These are phyloP conservation scores for Xylaria sp. DNA, from an alignment of 2,329 filamentous ascomycete species.

Conservation along the genomic window DNA sequence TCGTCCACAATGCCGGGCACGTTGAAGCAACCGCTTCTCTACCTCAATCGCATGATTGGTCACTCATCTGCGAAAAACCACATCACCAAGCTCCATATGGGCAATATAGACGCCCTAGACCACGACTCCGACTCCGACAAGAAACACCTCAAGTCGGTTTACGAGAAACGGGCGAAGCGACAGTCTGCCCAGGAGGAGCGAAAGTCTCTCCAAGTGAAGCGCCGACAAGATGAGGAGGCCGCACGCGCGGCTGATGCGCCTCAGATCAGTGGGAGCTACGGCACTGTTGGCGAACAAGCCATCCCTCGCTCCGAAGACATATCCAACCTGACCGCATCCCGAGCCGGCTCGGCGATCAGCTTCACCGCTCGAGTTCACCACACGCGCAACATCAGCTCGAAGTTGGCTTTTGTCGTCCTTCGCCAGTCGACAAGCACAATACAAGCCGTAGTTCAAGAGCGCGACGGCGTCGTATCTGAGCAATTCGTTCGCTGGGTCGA, in stretches of 20 bases:
- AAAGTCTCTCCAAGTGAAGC: slow-evolving; percentile 49
- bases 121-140: slow-evolving; percentile 47
- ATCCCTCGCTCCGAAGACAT: slow-evolving; percentile 54
- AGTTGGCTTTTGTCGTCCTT: slow-evolving; percentile 86
- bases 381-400: slow-evolving; percentile 81
- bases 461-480: slow-evolving; percentile 70
- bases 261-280: slow-evolving; percentile 46
- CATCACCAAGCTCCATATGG: slow-evolving; percentile 53
- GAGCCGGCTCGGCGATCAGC: slow-evolving; percentile 68
- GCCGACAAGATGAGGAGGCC: slow-evolving; percentile 51
- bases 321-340: slow-evolving; percentile 53
- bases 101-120: slow-evolving; percentile 51
- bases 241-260: slow-evolving; percentile 45
- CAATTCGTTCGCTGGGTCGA: slow-evolving; percentile 90
- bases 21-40: slow-evolving; percentile 53
- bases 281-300: slow-evolving; percentile 52
- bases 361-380: slow-evolving; percentile 83
- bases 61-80: slow-evolving; percentile 55
- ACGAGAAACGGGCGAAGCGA: slow-evolving; percentile 51
- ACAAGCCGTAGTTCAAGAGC: slow-evolving; percentile 77
- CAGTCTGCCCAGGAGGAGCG: slow-evolving; percentile 51
- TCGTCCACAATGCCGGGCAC: slow-evolving; percentile 48
- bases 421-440: slow-evolving; percentile 85
- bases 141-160: slow-evolving; percentile 50
- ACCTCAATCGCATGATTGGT: slow-evolving; percentile 54